Base-by-base conservation (phyloP, 495 filamentous ascomycete species). In the Penicillium manginii region DNA sequence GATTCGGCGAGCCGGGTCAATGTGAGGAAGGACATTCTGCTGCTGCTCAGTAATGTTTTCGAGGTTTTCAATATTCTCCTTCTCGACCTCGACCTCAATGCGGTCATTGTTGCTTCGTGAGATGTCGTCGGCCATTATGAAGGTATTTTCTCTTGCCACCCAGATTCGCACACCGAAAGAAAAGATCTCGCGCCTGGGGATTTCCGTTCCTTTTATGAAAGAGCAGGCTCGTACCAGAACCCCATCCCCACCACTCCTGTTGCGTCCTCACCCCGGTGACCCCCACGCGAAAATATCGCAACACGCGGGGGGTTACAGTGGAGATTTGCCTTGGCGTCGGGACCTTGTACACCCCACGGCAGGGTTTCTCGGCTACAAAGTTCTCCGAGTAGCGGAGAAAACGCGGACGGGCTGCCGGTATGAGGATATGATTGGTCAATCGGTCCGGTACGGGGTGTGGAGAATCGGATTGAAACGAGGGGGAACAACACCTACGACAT, bases 121-220 rank as follows among this genome's bases (percentile, higher is more conserved):
- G 50, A 62, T 67, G 45, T 65, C 62, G 55, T 58, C 62, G 33
- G 62, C 57, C 65, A 67, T 67, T 33, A 32, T 62, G 49, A 48
- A 33, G 26, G 26, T 32, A 23, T 26, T 31, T n/a, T 60, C 37
- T 42, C 17, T 54, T 39, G 51, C 56, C 29, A 62, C 26, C 33
- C 47, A 18, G 22, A 43, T 45, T 45, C 58, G 48, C 51, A 55
- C 47, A 47, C 45, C 45, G 33, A 46, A 45, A 8, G 35, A 32
- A 48, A 48, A 48, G 18, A 55, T 31, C 7, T 37, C 21, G 46
- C 40, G 40, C 17, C 40, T 19, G 43, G 52, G 58, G 19, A 52
- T 29, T 46, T 50, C 26, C 19, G 39, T 52, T 50, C 39, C 47
- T 42, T 43, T 52, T 45, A 37, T 39, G 39, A 52, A 47, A 35